Conservation (phyloP, 1,139 yeast species). For the Suhomyces wounanorum region DNA sequence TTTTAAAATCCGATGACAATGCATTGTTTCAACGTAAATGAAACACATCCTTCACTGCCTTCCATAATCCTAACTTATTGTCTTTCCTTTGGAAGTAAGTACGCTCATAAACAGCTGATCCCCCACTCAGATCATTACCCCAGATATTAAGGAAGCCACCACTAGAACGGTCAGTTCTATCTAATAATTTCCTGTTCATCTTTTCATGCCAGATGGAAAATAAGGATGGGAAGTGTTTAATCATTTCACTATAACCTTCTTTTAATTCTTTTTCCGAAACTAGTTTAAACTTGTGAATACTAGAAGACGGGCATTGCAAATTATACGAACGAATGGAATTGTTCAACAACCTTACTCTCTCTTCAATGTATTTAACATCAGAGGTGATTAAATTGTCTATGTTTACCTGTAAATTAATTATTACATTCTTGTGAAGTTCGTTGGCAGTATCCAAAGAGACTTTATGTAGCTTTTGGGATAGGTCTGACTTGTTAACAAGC, state of each 20-base stretch:
- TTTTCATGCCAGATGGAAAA: conserved; percentile 25
- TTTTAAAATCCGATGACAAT: neutral
- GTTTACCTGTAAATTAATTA: conserved; percentile 4
- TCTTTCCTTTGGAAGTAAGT: conserved; percentile 23
- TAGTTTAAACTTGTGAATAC: conserved; percentile 71
- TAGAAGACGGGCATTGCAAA: conserved; percentile 69
- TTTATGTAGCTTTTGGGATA: conserved; percentile 3
- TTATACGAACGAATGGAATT: conserved; percentile 69
- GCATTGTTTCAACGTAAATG: conserved; percentile 8
- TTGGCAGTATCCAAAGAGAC: neutral
- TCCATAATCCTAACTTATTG: conserved; percentile 28
- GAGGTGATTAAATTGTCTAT: conserved; percentile 6
- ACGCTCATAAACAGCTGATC: conserved; percentile 2
- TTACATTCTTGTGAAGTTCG: conserved; percentile 3
- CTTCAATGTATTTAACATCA: conserved; percentile 40
- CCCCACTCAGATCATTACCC: conserved; percentile 11
- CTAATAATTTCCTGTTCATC: conserved; percentile 14
- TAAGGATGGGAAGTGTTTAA: conserved; percentile 11
- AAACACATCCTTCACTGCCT: conserved; percentile 37
- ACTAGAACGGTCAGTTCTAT: conserved; percentile 7
- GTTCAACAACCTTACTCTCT: conserved; percentile 54
- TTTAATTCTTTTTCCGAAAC: conserved; percentile 52
- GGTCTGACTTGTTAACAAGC: conserved; percentile 28
- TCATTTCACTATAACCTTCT: conserved; percentile 16
- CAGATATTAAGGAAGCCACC: conserved; percentile 15